Base-by-base conservation (phyloP, 371 early-diverging fungal species). In the Dinochytrium kinnereticum region DNA sequence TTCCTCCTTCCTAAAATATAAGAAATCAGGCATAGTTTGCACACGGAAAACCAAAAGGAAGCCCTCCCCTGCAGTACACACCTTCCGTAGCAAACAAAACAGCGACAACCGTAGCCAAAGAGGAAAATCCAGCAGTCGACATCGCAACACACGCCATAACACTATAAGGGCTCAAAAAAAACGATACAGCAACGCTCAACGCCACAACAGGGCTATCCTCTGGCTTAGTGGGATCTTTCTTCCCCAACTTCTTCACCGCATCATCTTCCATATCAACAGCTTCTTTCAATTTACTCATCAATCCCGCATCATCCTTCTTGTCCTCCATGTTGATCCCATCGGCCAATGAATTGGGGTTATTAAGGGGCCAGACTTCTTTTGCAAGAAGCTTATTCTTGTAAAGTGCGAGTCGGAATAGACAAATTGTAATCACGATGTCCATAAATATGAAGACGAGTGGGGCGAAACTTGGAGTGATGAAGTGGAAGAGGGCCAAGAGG, bases 151-250 rank as follows among this genome's bases (percentile, higher is more conserved):
- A 93, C 17, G 92, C 89, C 7, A 87, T 79, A 21, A 96, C 82
- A 3, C 91, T 89, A 39, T 90, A 87, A 13, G 98, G 98, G 78
- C 94, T 96, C 74, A 95, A 87, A 36, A 95, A 77, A 78, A 93
- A 98, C 50, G 79, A 49, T 26, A 72, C 37, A 1, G 71, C 82
- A 38, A 82, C 71, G 50, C 77, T 66, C 37, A 69, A 28, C 13
- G 84, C 82, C 5, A 49, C n/a, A 5, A 81, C 21, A 30, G 64
- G 69, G 1, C 34, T 28, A 66, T 83, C 84, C 1, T 61, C 68
- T 0, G 86, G 84, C 40, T 64, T 70, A 13, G 82, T 82, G 19
- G 73, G 34, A 51, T 81, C 84, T 1, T 7, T 71, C 49, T 53
- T 53, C 24, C n/a, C n/a, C 55, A 15, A 21, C 55, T 26, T 24